A percentile compares a stretch with the other conserved stretches of the same genome.
Evolutionary conservation across 75 land plant species (phyloP).

Genomic region (Selaginella moellendorffii): DNA sequence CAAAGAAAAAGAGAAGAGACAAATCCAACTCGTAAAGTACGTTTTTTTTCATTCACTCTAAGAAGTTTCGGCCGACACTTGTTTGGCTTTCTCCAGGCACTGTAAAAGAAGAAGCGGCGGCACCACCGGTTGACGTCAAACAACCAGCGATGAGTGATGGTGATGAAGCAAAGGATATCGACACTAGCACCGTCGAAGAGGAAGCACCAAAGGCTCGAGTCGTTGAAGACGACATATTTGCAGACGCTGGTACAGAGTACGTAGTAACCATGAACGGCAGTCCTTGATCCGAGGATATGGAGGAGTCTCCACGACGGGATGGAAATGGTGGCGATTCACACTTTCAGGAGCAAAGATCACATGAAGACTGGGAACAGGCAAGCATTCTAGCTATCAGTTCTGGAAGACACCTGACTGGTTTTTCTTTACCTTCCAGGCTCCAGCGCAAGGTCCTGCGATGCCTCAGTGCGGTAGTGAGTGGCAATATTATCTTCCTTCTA

Average conservation of each 20-base stretch:
- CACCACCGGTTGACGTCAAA: no score
- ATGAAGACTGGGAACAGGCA: no score
- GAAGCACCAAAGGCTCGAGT: slow-evolving; percentile 22
- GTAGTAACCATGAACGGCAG: slow-evolving; percentile 47
- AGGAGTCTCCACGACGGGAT: slow-evolving; percentile 88
- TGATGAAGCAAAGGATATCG: background rate
- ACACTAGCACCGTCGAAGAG: no score
- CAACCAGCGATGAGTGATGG: background rate
- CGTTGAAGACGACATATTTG: slow-evolving; percentile 87
- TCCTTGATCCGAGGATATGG: slow-evolving; percentile 95
- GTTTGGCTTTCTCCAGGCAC: no score
- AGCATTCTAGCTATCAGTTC: no score
- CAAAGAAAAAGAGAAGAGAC: slow-evolving; percentile 95
- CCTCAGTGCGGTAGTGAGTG: slow-evolving; percentile 71
- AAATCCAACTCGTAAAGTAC: slow-evolving; percentile 21
- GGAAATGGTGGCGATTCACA: no score
- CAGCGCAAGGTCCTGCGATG: slow-evolving; percentile 60
- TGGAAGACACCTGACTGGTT: no score
- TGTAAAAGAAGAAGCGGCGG: no score
- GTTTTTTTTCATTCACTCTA: no score
- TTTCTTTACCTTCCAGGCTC: slow-evolving; percentile 66
- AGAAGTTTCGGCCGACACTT: no score
- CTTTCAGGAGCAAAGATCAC: no score
- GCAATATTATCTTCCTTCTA: slow-evolving; percentile 60
- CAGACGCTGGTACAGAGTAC: slow-evolving; percentile 79